A percentile compares a stretch with the other conserved stretches of the same genome.
phyloP scores from a whole-genome alignment of 345 rosid species.

The Eucalyptus decipiens region DNA sequence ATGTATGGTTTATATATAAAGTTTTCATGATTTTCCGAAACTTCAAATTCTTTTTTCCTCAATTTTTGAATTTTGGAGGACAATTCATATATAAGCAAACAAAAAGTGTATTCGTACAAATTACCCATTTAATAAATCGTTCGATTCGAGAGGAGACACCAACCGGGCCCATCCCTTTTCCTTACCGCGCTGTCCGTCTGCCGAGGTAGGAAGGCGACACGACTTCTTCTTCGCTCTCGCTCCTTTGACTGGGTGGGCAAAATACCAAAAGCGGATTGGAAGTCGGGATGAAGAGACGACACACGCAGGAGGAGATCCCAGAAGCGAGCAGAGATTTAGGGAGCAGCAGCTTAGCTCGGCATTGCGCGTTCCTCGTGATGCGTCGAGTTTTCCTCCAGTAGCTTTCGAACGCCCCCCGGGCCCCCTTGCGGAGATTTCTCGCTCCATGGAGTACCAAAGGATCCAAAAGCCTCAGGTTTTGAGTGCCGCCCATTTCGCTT shows the following conservation, averaged over 20 bases:
- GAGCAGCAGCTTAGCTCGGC: background rate
- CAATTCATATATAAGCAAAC: background rate
- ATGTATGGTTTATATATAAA: background rate
- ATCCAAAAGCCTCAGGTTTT: conserved; percentile 45
- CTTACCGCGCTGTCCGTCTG: background rate
- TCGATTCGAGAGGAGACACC: background rate
- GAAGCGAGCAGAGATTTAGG: background rate
- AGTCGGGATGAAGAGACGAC: background rate
- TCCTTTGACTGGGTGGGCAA: background rate
- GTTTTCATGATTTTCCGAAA: background rate
- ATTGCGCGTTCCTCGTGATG: background rate
- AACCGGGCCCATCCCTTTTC: background rate
- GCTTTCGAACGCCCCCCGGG: background rate
- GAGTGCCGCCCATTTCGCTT: background rate
- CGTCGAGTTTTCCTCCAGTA: background rate
- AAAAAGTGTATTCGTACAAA: background rate
- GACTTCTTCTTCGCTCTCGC: background rate
- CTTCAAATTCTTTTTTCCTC: background rate
- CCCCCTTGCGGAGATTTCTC: background rate
- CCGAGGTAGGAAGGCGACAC: background rate
- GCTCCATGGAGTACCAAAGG: conserved; percentile 73
- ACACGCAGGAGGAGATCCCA: background rate
- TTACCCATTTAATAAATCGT: background rate
- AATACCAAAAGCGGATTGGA: background rate
- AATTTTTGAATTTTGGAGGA: background rate